Evolutionary conservation across 192 early-diverging fungal genomes (phyloP).

Genomic region (Backusella liffmaniae): DNA sequence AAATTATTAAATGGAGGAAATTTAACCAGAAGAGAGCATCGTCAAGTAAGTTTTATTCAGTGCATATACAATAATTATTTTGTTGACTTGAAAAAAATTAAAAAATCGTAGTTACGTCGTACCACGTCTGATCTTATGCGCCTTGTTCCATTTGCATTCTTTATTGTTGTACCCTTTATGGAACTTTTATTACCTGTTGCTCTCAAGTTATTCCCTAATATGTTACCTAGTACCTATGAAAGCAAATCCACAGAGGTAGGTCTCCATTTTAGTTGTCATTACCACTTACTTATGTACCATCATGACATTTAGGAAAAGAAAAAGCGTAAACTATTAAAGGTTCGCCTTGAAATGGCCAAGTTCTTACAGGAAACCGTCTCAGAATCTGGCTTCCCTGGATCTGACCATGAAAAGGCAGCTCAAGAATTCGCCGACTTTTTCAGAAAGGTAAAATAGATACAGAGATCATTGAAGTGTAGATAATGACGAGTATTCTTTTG

Average conservation of each 20-base stretch:
- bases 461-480: too few species aligned
- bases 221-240: slow-evolving; percentile 96
- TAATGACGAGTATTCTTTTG: neutral
- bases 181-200: slow-evolving; percentile 92
- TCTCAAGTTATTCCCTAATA: slow-evolving; percentile 92
- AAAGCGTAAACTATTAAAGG: slow-evolving; percentile 85
- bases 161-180: slow-evolving; percentile 92
- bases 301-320: slow-evolving; percentile 80
- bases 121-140: slow-evolving; percentile 85
- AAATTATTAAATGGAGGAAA: slow-evolving; percentile 74
- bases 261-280: neutral
- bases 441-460: slow-evolving; percentile 53
- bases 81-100: neutral
- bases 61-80: neutral
- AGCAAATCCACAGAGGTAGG: slow-evolving; percentile 77
- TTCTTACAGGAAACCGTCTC: slow-evolving; percentile 95
- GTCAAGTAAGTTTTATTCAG: slow-evolving; percentile 59
- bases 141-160: slow-evolving; percentile 89
- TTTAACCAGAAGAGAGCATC: slow-evolving; percentile 82
- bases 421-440: slow-evolving; percentile 78
- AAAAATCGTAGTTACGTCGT: slow-evolving; percentile 63
- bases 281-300: neutral
- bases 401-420: slow-evolving; percentile 51
- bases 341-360: slow-evolving; percentile 92
- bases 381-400: slow-evolving; percentile 66